Base-by-base conservation (phyloP, 2,329 filamentous ascomycete species). In the Cladosporium velox region DNA sequence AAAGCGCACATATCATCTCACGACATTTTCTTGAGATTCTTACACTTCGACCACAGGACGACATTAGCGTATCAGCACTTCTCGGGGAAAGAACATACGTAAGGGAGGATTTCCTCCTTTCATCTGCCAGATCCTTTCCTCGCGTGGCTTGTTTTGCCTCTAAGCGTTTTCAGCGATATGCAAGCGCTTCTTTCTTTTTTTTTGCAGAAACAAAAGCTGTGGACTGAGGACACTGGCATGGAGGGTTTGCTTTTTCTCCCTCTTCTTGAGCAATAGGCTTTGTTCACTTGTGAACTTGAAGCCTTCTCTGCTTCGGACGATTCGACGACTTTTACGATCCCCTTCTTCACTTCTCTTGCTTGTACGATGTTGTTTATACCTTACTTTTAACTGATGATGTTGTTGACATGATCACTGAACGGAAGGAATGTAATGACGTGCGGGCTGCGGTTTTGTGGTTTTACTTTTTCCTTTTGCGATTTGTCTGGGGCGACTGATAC, bases 1-100 rank as follows among this genome's bases (percentile, higher is more conserved):
- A 30, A 55, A 55, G 52, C 52, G 26, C 41, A 55, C 30, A 55
- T 21, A 55, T 55, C 52, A 32, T 55, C 52, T 55, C 52, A 55
- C 52, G 52, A 34, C 52, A 32, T 34, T 34, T 32, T 30, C 52
- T 55, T 55, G 28, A 30, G 28, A n/a, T 32, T 18, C 8, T 55
- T 54, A 32, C 52, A 21, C 18, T 54, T 32, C 28, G 18, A 34
- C n/a, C 32, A n/a, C 52, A 55, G 28, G 34, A 34, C 52, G 10
- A 55, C 11, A 3, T 32, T 34, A 32, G 52, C 52, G 30, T 4
- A 18, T 55, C 32, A 55, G 52, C 52, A n/a, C 32, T 34, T 18
- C n/a, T n/a, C 11, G 11, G 30, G 30, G 2, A 34, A 55, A 14
- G 30, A 34, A 55, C 11, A 55, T 55, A 34, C 52, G 52, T 14